Base-by-base conservation (phyloP, 768 basidiomycete genomes). In the Tricholoma sp. region DNA sequence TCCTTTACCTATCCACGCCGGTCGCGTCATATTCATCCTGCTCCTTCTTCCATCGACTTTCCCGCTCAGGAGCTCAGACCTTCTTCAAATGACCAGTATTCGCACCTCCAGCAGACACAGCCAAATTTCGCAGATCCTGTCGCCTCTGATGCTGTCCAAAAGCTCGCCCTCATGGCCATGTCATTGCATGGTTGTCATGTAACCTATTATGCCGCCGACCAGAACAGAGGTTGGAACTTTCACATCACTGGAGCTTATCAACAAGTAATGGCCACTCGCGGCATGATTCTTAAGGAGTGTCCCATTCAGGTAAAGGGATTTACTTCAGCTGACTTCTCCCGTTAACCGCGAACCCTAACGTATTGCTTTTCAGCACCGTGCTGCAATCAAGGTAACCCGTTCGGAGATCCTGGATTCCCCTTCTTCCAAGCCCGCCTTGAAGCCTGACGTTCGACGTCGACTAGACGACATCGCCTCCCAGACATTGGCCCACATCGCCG, bases 391-490 rank as follows among this genome's bases (percentile, higher is more conserved):
- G 68, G 91, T 96, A 24, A 83, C 93, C 29, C 89, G 94, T 64
- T 90, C 91, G 29, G 95, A 98, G 69, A 90, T 98, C 57, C 85
- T 98, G 50, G 94, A 97, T 70, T 85, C 86, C 52, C 85, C 85
- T 54, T 80, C 86, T 60, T 85, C 85, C 41, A 85, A 88, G 72
- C 91, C 90, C 6, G 70, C 83, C 6, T 80, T 96, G 65, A 95
- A 94, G 70, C 75, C 84, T 0, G 87, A 91, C 61, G 90, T 95
- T 34, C 82, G 89, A 53, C 83, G 84, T 51, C 84, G 87, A 54
- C 81, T 98, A n/a, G 94, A 97, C 70, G 92, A 96, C 66, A 91
- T 98, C 66, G 95, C 94, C 29, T 85, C 88, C 2, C 89, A 92
- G 66, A 95, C 93, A n/a, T 77, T 84, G 58, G 93, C 95, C 8